phyloP scores from a whole-genome alignment of 2,329 filamentous ascomycete species.

The Colletotrichum musicola region DNA sequence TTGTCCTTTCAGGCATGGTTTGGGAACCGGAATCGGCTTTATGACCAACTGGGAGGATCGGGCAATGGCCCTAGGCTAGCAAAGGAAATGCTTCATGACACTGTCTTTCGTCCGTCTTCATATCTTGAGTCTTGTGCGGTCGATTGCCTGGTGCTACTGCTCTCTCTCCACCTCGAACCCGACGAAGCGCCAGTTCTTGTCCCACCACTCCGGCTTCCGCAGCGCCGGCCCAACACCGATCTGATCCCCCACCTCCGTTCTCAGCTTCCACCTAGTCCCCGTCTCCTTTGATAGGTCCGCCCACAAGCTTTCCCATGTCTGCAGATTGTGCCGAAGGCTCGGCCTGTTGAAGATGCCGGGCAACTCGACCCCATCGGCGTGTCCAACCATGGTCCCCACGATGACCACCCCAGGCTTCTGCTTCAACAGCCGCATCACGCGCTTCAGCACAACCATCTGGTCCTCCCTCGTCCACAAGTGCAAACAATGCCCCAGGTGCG shows the following conservation, averaged over 20 bases:
- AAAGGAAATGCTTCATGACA: slow-evolving; percentile 40
- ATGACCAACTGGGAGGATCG: slow-evolving; percentile 36
- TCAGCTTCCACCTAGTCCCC: slow-evolving; percentile 30
- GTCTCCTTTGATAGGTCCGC: slow-evolving; percentile 37
- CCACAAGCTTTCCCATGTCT: slow-evolving; percentile 40
- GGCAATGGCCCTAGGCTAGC: slow-evolving; percentile 38
- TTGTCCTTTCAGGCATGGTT: slow-evolving; percentile 40
- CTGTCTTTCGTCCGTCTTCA: background rate
- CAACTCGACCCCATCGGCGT: slow-evolving; percentile 28
- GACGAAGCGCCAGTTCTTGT: background rate
- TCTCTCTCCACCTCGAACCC: slow-evolving; percentile 9
- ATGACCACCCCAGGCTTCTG: slow-evolving; percentile 31
- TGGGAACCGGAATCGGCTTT: slow-evolving; percentile 38
- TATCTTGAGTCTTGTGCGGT: background rate
- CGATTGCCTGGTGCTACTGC: background rate
- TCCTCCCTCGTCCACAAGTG: slow-evolving; percentile 43
- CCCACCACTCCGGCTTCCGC: slow-evolving; percentile 15
- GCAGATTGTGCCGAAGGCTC: slow-evolving; percentile 30
- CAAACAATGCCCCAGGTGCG: slow-evolving; percentile 44
- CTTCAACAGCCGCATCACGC: slow-evolving; percentile 30
- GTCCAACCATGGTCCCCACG: slow-evolving; percentile 34
- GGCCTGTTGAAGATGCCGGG: slow-evolving; percentile 1
- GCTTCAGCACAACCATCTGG: slow-evolving; percentile 37
- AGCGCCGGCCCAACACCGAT: background rate
- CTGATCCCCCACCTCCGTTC: background rate